Evolutionary conservation across 345 rosid species (phyloP).

Genomic region (Erysimum cheiranthoides): DNA sequence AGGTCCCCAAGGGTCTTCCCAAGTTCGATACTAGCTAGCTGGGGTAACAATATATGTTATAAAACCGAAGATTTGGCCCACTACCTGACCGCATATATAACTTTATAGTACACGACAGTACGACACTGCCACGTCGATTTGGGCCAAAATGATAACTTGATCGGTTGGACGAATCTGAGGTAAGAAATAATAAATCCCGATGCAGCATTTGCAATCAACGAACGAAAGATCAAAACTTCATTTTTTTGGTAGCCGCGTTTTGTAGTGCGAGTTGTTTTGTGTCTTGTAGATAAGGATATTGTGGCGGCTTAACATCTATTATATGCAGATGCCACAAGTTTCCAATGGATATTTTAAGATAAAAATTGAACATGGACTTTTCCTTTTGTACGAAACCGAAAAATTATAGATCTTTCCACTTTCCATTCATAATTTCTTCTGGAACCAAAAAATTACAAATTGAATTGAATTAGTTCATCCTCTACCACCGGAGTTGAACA

Average conservation of each 20-base stretch:
- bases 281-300: neutral
- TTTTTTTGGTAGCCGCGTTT: neutral
- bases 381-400: neutral
- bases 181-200: neutral
- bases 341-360: constrained; percentile 14
- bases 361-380: constrained; percentile 3
- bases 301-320: constrained; percentile 5
- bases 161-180: neutral
- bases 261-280: constrained; percentile 1
- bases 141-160: neutral
- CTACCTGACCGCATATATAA: neutral
- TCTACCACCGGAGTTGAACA: neutral
- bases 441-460: neutral
- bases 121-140: constrained; percentile 7
- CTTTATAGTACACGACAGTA: neutral
- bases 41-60: neutral
- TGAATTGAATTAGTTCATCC: neutral
- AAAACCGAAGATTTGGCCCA: neutral
- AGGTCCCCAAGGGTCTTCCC: neutral
- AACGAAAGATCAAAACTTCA: neutral
- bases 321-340: constrained; percentile 13
- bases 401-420: neutral
- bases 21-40: constrained; percentile 5
- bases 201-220: neutral
- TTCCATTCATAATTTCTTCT: neutral